Percentiles rank a stretch among this genome's conserved stretches.
Conservation (phyloP, 2,329 filamentous ascomycete genomes). For the Colletotrichum abscissum region DNA sequence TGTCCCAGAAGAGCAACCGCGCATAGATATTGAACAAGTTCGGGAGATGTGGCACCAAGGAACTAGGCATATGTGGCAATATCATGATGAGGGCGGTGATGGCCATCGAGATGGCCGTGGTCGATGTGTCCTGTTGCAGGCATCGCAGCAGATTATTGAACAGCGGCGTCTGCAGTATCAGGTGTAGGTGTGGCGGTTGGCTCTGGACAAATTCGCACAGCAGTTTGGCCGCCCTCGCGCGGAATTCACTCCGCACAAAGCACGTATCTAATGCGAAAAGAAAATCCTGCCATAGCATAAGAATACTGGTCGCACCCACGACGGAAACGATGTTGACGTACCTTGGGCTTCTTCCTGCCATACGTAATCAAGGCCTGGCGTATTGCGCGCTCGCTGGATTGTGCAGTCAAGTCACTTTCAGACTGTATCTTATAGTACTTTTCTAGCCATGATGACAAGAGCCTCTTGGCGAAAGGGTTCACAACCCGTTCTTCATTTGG, state of each 20-base stretch:
- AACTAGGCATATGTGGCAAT: constrained; percentile 81
- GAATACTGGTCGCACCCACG: constrained; percentile 24
- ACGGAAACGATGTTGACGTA: constrained; percentile 29
- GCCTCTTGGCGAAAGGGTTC: constrained; percentile 65
- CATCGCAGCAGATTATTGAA: constrained; percentile 79
- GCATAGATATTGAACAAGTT: constrained; percentile 86
- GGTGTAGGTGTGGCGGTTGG: constrained; percentile 83
- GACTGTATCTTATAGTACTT: constrained; percentile 44
- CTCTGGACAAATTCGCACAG: constrained; percentile 79
- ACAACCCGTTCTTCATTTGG: constrained; percentile 50
- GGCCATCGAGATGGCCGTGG: constrained; percentile 79
- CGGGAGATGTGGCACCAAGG: constrained; percentile 75
- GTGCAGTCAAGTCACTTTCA: constrained; percentile 49
- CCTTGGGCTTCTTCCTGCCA: constrained; percentile 76
- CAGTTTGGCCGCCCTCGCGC: constrained; percentile 73
- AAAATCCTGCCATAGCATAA: constrained; percentile 63
- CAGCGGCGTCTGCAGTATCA: constrained; percentile 77
- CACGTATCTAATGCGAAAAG: constrained; percentile 74
- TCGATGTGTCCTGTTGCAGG: constrained; percentile 81
- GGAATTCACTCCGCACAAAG: constrained; percentile 72
- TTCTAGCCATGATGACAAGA: constrained; percentile 69
- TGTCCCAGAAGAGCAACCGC: constrained; percentile 82
- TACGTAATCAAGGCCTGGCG: constrained; percentile 65
- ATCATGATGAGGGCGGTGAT: constrained; percentile 84
- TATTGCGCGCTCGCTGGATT: constrained; percentile 61